Evolutionary conservation across 2,329 filamentous ascomycete genomes (phyloP), one percentile per base, ranked within the genome.

Genomic region (Diaporthe sp.): DNA sequence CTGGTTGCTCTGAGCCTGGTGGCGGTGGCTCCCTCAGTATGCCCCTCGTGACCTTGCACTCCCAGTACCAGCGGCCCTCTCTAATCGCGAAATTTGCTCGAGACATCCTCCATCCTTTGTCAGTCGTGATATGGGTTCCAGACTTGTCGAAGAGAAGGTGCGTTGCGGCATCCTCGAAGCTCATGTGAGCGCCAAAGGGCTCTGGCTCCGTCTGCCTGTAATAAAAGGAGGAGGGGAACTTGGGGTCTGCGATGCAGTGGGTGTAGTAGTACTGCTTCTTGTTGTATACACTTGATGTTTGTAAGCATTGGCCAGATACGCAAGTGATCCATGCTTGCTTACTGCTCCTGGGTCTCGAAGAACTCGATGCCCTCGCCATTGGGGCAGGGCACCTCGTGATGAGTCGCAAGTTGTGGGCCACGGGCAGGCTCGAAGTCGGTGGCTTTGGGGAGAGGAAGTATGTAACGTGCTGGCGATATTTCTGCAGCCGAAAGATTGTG

Each of bases 51-150:
- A 99, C 91, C 80, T 94, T 96, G 83, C 96, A 95, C 84, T 99
- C 97, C 88, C 95, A 99, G 83, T 97, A 99, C 87, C 94, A 95
- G 42, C 94, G 91, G 0, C 97, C 97, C 83, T 98, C 94, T 59
- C 97, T 89, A 6, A 96, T 94, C 32, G 94, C 95, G 0, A 98
- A 93, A 79, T 99, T 99, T 17, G 94, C 95, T 51, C 96, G 91
- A 2, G 94, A 93, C 88, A 96, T 97, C 74, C 97, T 91, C 88
- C 97, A 98, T 12, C 97, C 96, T 83, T 97, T 97, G 78, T 96
- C 92, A 19, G 97, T 97, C 0, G 94, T 97, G 70, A 98, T 91
- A 65, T 95, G 92, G 27, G 89, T 90, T 10, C 93, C 95, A 50
- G 91, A 89, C 76, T 91, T 90, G 80, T 95, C 93, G 80, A 98